A percentile compares a stretch with the other conserved stretches of the same genome.
Conservation (phyloP, 2,329 filamentous ascomycete species). For the Didymella keratinophila region DNA sequence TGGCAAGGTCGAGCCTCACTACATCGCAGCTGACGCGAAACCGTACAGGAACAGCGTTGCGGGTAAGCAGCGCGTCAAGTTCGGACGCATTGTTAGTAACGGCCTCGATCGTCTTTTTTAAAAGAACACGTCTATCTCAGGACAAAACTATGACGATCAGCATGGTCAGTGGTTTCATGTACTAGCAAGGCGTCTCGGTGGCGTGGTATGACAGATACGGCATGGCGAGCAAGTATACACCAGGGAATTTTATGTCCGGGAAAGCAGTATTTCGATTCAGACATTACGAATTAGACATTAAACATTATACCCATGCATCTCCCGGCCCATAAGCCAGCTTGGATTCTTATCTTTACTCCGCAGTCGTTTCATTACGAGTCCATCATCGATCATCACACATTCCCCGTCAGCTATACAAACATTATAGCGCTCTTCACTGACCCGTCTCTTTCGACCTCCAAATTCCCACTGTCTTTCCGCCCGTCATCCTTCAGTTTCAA, state of each 20-base stretch:
- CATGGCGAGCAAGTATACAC: not conserved
- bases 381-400: not conserved
- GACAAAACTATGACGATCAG: not conserved
- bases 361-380: not conserved
- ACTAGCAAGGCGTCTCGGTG: slow-evolving; percentile 1
- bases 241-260: not conserved
- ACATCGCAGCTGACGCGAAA: slow-evolving; percentile 34
- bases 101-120: slow-evolving; percentile 31
- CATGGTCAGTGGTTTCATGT: not conserved
- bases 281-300: not conserved
- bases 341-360: not conserved
- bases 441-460: not conserved
- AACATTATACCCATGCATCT: not conserved
- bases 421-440: not conserved
- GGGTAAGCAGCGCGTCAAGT: slow-evolving; percentile 42
- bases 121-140: not conserved
- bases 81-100: slow-evolving; percentile 36
- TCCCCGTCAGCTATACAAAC: not conserved
- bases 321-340: too few species aligned
- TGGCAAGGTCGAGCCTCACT: slow-evolving; percentile 39
- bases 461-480: not conserved
- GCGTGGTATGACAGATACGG: not conserved
- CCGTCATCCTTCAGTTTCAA: not conserved
- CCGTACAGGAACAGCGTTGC: slow-evolving; percentile 35
- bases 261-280: not conserved